These are phyloP conservation scores for Collybiopsis luxurians DNA, from an alignment of 768 basidiomycete species.

Conservation along the genomic window DNA sequence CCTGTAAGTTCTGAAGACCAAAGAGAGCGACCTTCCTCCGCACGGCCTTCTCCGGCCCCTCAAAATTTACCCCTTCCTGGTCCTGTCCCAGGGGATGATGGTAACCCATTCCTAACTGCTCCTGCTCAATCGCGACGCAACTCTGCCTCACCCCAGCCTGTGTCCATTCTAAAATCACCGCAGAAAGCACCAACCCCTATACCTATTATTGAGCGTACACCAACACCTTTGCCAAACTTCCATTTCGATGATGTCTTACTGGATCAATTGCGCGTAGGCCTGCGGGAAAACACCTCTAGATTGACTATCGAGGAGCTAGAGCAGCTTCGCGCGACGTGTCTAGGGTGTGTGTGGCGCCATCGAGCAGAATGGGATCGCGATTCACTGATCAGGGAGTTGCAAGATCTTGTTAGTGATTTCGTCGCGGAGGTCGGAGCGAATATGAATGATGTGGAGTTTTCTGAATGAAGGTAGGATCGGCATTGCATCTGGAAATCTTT, in stretches of 20 bases:
- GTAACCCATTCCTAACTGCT: constrained; percentile 1
- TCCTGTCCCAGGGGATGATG: constrained; percentile 2
- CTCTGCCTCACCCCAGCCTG: constrained; percentile 9
- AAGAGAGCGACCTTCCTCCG: background rate
- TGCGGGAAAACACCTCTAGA: constrained; percentile 52
- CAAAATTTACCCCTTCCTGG: background rate
- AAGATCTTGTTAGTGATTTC: constrained; percentile 58
- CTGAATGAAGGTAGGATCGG: no score
- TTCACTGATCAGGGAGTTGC: constrained; percentile 56
- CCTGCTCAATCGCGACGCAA: background rate
- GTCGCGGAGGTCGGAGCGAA: constrained; percentile 51
- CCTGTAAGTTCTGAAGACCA: background rate
- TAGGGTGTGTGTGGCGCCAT: constrained; percentile 80
- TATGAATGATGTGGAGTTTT: background rate
- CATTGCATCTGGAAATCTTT: no score
- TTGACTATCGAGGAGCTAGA: constrained; percentile 90
- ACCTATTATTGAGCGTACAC: constrained; percentile 52
- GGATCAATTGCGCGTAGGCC: constrained; percentile 39
- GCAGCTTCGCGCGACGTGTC: constrained; percentile 83
- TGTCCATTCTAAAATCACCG: constrained; percentile 2
- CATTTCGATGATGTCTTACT: constrained; percentile 53
- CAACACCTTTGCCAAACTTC: constrained; percentile 80
- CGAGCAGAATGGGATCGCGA: constrained; percentile 83
- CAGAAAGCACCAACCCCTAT: constrained; percentile 20
- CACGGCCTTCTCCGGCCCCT: background rate